A percentile compares a stretch with the other conserved stretches of the same genome.
Evolutionary conservation across 2,329 filamentous ascomycete genomes (phyloP).

Genomic region (Aureobasidium melanogenum): DNA sequence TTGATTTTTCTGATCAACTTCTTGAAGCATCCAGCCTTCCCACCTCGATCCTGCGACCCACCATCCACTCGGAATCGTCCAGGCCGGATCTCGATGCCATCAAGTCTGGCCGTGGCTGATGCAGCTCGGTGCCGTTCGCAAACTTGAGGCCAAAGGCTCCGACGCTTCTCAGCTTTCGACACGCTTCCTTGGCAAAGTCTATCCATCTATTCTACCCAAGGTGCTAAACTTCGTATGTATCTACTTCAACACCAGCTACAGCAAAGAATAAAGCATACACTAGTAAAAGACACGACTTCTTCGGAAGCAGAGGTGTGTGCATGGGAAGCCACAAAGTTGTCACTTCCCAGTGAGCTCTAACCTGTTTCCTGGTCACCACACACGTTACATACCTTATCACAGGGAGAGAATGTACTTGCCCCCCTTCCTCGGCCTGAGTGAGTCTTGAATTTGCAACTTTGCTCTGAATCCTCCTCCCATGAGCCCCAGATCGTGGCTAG

Average conservation of each 20-base stretch:
- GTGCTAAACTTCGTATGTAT: too few relatives aligned
- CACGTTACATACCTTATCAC: too few relatives aligned
- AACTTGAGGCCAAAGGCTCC: background rate
- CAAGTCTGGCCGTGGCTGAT: background rate
- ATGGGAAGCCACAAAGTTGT: background rate
- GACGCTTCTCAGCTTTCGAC: background rate
- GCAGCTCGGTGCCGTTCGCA: background rate
- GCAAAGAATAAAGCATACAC: too few relatives aligned
- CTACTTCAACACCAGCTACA: too few relatives aligned
- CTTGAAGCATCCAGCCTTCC: background rate
- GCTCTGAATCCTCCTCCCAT: background rate
- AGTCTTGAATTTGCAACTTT: background rate
- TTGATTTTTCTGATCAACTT: background rate
- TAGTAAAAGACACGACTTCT: too few relatives aligned
- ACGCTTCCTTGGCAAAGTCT: background rate
- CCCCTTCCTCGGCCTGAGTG: background rate
- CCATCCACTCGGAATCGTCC: background rate
- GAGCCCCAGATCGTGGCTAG: conserved; percentile 2
- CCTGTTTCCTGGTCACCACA: too few relatives aligned
- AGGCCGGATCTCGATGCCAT: background rate
- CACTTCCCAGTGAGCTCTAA: too few relatives aligned
- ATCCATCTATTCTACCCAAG: background rate
- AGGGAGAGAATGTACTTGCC: background rate
- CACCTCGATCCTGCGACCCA: background rate
- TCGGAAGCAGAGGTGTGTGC: background rate